Evolutionary conservation across 495 filamentous ascomycete species (phyloP).

Genomic region (Platismatia glauca): DNA sequence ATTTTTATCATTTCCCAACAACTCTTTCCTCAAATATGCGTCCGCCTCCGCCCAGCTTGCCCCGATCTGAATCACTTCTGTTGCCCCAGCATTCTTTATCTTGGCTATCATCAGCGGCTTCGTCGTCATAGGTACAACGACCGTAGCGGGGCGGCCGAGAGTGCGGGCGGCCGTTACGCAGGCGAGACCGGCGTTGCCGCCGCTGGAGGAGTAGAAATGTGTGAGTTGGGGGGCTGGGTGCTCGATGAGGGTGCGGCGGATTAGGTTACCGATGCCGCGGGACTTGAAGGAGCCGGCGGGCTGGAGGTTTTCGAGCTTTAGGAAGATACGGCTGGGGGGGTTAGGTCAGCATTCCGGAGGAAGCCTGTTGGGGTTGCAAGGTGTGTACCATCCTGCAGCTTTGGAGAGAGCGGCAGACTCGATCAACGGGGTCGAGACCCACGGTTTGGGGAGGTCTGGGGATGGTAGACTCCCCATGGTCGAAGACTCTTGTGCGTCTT

Average conservation of each 20-base stretch:
- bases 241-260: slow-evolving; percentile 49
- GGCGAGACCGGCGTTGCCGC: slow-evolving; percentile 88
- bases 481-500: background rate
- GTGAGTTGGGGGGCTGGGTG: slow-evolving; percentile 33
- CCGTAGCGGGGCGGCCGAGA: slow-evolving; percentile 65
- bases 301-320: slow-evolving; percentile 91
- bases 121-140: slow-evolving; percentile 68
- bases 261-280: slow-evolving; percentile 74
- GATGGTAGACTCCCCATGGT: slow-evolving; percentile 10
- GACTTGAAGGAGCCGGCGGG: slow-evolving; percentile 95
- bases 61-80: slow-evolving; percentile 62
- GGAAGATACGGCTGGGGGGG: slow-evolving; percentile 56
- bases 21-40: slow-evolving; percentile 51
- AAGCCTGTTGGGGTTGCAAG: background rate
- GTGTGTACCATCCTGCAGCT: slow-evolving; percentile 59
- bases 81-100: slow-evolving; percentile 58
- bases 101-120: slow-evolving; percentile 64
- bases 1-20: slow-evolving; percentile 42
- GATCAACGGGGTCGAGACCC: slow-evolving; percentile 65
- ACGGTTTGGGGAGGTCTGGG: slow-evolving; percentile 37
- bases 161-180: slow-evolving; percentile 67
- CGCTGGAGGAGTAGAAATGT: slow-evolving; percentile 83
- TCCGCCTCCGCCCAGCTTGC: slow-evolving; percentile 72
- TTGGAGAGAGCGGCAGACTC: slow-evolving; percentile 58
- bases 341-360: slow-evolving; percentile 16